Percentiles rank a stretch among this genome's conserved stretches.
Evolutionary conservation across 2,329 filamentous ascomycete species (phyloP).

Genomic region (Arthrobotrys sinensis): DNA sequence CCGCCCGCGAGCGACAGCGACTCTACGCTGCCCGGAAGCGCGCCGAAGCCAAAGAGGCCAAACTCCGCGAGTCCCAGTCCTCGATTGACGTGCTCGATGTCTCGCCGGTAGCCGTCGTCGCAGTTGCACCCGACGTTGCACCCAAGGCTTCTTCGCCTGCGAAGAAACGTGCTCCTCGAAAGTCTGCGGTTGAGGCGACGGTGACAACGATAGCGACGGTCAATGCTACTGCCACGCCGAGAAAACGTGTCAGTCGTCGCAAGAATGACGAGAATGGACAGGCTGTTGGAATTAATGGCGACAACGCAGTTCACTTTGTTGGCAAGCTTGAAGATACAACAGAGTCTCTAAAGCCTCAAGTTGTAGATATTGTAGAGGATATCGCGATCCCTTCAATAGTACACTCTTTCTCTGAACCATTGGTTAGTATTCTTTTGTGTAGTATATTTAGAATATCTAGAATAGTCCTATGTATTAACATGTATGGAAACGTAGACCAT

Average conservation of each 20-base stretch:
- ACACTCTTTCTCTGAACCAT: constrained; percentile 45
- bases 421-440: constrained; percentile 17
- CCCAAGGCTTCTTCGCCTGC: constrained; percentile 23
- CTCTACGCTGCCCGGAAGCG: constrained; percentile 55
- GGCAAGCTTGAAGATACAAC: neutral
- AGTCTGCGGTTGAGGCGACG: neutral
- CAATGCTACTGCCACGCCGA: constrained; percentile 11
- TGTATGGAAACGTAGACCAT: neutral
- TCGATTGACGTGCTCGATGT: constrained; percentile 28
- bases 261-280: constrained; percentile 30
- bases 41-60: constrained; percentile 56
- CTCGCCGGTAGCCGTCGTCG: neutral
- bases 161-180: constrained; percentile 36
- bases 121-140: neutral
- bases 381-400: neutral
- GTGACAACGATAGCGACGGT: neutral
- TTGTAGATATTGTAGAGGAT: constrained; percentile 1
- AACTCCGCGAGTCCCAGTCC: constrained; percentile 30
- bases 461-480: constrained; percentile 8
- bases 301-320: constrained; percentile 17
- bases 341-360: neutral
- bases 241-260: constrained; percentile 33
- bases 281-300: constrained; percentile 26
- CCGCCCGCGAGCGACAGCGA: constrained; percentile 56
- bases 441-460: neutral